Evolutionary conservation across 2,329 filamentous ascomycete genomes (phyloP).

Genomic region (Aspergillus caelatus): DNA sequence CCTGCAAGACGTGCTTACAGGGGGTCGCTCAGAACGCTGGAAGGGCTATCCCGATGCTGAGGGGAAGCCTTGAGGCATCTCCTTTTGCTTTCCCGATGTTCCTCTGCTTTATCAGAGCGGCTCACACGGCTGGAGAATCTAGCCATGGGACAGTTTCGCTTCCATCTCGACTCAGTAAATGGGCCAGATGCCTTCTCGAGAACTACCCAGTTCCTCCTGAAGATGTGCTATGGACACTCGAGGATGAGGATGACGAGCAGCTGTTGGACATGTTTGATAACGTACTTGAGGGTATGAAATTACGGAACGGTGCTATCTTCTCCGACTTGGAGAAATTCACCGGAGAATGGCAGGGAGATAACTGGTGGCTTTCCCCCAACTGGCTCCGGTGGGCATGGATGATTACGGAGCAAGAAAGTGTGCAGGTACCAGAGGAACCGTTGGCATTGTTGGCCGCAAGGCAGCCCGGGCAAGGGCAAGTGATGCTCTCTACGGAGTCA

Average conservation of each 20-base stretch:
- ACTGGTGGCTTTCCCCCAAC: conserved; percentile 41
- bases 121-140: conserved; percentile 17
- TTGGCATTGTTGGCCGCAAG: conserved; percentile 30
- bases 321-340: conserved; percentile 20
- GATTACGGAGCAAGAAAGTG: conserved; percentile 43
- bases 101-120: conserved; percentile 36
- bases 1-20: conserved; percentile 28
- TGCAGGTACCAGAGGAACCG: conserved; percentile 39
- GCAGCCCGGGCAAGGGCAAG: conserved; percentile 16
- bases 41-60: conserved; percentile 21
- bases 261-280: conserved; percentile 26
- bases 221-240: conserved; percentile 34
- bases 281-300: conserved; percentile 23
- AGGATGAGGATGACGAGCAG: conserved; percentile 32
- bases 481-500: conserved; percentile 32
- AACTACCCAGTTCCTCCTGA: conserved; percentile 36
- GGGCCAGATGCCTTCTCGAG: conserved; percentile 40
- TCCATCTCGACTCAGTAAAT: conserved; percentile 37
- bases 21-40: conserved; percentile 24
- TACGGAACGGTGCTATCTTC: conserved; percentile 16
- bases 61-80: conserved; percentile 24
- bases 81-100: conserved; percentile 36
- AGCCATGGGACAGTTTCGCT: conserved; percentile 24
- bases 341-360: conserved; percentile 25
- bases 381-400: conserved; percentile 49